Base-by-base conservation (phyloP, 2,329 filamentous ascomycete genomes). In the Acrocalymma vagum region DNA sequence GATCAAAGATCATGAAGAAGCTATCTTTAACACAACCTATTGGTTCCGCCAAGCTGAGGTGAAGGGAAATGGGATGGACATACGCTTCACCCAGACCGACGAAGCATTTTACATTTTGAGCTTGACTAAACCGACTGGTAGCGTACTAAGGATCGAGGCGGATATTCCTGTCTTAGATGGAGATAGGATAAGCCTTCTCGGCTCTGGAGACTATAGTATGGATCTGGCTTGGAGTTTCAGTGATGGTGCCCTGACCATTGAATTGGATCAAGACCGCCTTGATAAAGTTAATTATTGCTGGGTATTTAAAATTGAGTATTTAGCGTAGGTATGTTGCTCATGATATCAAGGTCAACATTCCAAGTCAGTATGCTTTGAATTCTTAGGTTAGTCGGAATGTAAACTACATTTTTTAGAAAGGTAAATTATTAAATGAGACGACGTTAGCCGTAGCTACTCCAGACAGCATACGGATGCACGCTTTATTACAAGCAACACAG, bases 11-110 rank as follows among this genome's bases (percentile, higher is more conserved):
- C 79, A 84, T 54, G 73, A 42, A 2, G 79, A 83, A 55, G 79
- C 79, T 2, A 73, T 84, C 14, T 83, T 78, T 56, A 78, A 79
- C 39, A 83, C 81, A 4, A 80, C 74, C 1, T 82, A 80, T 53
- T 81, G 78, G 77, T 75, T 25, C 23, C 23, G 23, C n/a, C n/a
- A n/a, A n/a, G n/a, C n/a, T n/a, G n/a, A n/a, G n/a, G n/a, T n/a
- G n/a, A n/a, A n/a, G n/a, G n/a, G n/a, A n/a, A n/a, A n/a, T n/a
- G n/a, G n/a, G 75, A 65, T 62, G 1, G 61, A 73, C 6, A 56
- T 81, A 0, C 62, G 80, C 4, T 83, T 82, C 51, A 82, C 80
- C 3, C 73, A 75, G 51, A 81, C 72, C 0, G 43, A 65, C 1
- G 72, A 78, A 7, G 78, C 80, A 0, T 82, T 83, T 44, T 83